A percentile compares a stretch with the other conserved stretches of the same genome.
phyloP scores from a whole-genome alignment of 768 basidiomycete species.

The Clavulina sp. region DNA sequence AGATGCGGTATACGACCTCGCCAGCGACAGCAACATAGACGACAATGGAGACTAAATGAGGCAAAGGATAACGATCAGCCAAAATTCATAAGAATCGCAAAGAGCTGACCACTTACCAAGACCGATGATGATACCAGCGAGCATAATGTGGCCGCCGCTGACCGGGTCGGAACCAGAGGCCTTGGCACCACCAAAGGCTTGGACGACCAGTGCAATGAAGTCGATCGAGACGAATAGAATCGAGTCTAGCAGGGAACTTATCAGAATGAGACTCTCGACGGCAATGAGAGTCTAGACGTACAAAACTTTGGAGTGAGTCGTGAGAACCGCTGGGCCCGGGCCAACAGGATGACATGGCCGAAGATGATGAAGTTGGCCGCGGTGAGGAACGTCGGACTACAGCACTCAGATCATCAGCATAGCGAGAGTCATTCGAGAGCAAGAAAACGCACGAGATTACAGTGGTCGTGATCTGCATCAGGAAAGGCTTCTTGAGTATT shows the following conservation, averaged over 20 bases:
- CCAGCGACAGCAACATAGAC: too few species aligned
- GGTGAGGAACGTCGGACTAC: constrained; percentile 9
- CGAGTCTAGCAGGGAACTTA: too few species aligned
- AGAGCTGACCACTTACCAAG: too few species aligned
- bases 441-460: constrained; percentile 31
- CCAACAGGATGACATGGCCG: constrained; percentile 28
- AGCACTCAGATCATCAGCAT: background rate
- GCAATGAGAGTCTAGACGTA: constrained; percentile 19
- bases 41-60: too few species aligned
- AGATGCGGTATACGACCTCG: too few species aligned
- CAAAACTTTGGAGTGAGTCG: constrained; percentile 28
- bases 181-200: too few species aligned
- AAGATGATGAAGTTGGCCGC: constrained; percentile 46
- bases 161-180: too few species aligned
- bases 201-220: constrained; percentile 40
- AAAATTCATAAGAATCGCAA: too few species aligned
- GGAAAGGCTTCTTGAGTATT: constrained; percentile 17
- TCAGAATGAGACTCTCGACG: too few species aligned
- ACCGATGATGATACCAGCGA: too few species aligned
- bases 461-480: constrained; percentile 33
- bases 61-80: too few species aligned
- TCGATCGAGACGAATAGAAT: constrained; percentile 25
- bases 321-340: constrained; percentile 29
- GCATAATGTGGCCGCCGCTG: too few species aligned
- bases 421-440: constrained; percentile 14